A percentile compares a stretch with the other conserved stretches of the same genome.
Evolutionary conservation across 805 yeast genomes (phyloP).

Genomic region (Zygoascus flipseniorum): DNA sequence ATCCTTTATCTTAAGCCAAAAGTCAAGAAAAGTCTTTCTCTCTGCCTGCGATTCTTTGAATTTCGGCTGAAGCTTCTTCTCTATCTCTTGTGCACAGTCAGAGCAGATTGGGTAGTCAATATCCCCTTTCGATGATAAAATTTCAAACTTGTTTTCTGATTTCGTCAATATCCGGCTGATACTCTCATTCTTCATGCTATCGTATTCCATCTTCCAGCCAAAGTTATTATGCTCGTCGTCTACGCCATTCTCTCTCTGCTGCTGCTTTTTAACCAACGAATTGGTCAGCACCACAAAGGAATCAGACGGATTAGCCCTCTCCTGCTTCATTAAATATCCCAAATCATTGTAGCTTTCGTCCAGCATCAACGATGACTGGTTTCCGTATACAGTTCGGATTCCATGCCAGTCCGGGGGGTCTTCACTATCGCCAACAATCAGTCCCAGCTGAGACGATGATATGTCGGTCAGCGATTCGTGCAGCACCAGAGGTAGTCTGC

Average conservation of each 20-base stretch:
- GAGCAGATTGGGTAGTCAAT: conserved; percentile 81
- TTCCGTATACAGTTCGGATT: not conserved
- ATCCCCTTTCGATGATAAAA: conserved; percentile 62
- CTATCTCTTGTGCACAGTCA: conserved; percentile 67
- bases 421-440: conserved; percentile 36
- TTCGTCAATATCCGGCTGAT: conserved; percentile 28
- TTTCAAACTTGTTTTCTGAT: conserved; percentile 58
- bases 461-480: conserved; percentile 48
- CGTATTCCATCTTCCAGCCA: not conserved
- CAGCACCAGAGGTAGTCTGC: conserved; percentile 48
- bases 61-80: conserved; percentile 55
- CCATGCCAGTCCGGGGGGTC: conserved; percentile 13
- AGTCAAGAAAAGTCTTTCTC: conserved; percentile 67
- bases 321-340: conserved; percentile 2
- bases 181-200: not conserved
- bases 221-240: not conserved
- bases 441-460: conserved; percentile 46
- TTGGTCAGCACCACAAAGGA: conserved; percentile 17
- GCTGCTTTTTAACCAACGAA: conserved; percentile 14
- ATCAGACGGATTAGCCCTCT: conserved; percentile 14
- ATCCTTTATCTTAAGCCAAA: conserved; percentile 58
- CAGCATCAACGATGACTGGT: conserved; percentile 4
- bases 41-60: conserved; percentile 70
- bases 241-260: not conserved
- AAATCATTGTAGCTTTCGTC: conserved; percentile 8